Evolutionary conservation across 768 basidiomycete species (phyloP).

Genomic region (Megacollybia marginata): DNA sequence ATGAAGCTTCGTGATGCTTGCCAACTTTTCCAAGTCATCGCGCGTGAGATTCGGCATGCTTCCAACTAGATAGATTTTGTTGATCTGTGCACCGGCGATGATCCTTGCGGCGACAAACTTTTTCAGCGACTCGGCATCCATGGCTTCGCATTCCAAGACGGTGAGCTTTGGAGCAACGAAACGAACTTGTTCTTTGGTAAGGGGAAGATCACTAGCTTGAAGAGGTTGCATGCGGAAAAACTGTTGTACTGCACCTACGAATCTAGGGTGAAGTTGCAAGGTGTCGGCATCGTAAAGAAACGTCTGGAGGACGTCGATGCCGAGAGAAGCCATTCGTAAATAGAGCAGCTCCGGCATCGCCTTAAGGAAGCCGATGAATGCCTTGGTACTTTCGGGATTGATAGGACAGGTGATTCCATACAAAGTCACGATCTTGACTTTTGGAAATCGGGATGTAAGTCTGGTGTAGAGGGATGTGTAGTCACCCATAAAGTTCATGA

Average conservation of each 20-base stretch:
- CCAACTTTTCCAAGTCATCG: not conserved
- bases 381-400: conserved; percentile 14
- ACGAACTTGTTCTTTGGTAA: not conserved
- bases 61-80: conserved; percentile 26
- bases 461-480: conserved; percentile 39
- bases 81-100: conserved; percentile 21
- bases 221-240: not conserved
- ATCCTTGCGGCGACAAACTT: conserved; percentile 22
- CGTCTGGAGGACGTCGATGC: conserved; percentile 33
- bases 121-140: conserved; percentile 1
- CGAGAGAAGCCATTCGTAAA: conserved; percentile 40
- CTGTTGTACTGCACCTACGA: conserved; percentile 1
- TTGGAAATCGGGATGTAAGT: conserved; percentile 42
- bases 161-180: not conserved
- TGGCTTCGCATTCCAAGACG: not conserved
- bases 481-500: conserved; percentile 44
- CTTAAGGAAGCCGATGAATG: conserved; percentile 43
- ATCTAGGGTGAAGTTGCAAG: conserved; percentile 3
- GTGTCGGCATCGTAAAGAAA: conserved; percentile 35
- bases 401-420: conserved; percentile 28
- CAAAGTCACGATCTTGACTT: conserved; percentile 47
- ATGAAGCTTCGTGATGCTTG: conserved; percentile 4
- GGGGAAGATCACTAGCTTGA: not conserved
- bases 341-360: conserved; percentile 51
- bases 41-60: conserved; percentile 5